Base-by-base conservation (phyloP, 805 yeast genomes). In the Candida patagonica region DNA sequence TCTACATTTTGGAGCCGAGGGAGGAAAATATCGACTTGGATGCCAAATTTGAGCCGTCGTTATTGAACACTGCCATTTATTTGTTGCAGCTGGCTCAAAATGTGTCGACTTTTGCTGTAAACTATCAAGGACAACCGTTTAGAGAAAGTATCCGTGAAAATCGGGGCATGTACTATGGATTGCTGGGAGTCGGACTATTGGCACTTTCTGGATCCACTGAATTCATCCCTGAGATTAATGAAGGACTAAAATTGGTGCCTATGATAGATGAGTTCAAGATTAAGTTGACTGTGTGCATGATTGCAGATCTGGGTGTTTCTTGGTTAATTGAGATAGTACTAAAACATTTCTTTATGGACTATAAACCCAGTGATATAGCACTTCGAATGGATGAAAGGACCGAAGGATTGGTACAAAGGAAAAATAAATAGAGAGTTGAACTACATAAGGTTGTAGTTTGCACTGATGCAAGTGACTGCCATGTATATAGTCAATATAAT, bases 51-150 rank as follows among this genome's bases (percentile, higher is more conserved):
- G 60, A 68, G 40, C 98, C 98, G 34, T 86, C 96, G 3, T 70
- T 92, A 57, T 74, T 92, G 59, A 92, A 92, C 66, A 89, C 97
- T 29, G 96, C 96, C 54, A 88, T 92, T 70, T 92, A 88, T 65
- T 71, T 92, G 59, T 73, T 92, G 42, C 96, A 88, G 62, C 72
- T 92, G 54, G 89, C 95, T 15, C 97, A 92, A 68, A 96, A 92
- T 63, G 94, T 92, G 39, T 85, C 96, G 12, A 92, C 98, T 0
- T 92, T 88, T 68, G 96, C 96, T 16, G 96, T 92, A 43, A 92
- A 92, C 66, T 92, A 92, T 63, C 95, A 86, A 67, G 98, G 98
- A 41, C 78, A 82, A 51, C 98, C 98, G 41, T 92, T 92, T 68
- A 80, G 94, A 61, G 95, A 92, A 65, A 76, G 85, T 42, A 81